Conservation (phyloP, 2,329 filamentous ascomycete genomes). For the Parascedosporium putredinis region DNA sequence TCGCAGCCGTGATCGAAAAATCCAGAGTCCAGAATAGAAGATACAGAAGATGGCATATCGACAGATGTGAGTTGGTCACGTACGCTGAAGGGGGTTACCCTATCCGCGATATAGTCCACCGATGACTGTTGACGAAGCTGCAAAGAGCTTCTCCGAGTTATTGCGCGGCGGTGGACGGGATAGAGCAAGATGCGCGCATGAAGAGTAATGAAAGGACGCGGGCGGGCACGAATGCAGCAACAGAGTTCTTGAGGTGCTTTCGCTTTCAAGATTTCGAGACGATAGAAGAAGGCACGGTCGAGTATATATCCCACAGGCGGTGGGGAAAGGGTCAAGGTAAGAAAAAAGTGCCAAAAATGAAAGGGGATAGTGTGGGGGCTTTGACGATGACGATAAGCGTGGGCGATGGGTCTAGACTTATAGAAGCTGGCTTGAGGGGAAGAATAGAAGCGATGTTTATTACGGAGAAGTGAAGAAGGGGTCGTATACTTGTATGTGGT, state of each 20-base stretch:
- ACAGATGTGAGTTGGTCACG: background rate
- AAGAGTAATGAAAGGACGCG: background rate
- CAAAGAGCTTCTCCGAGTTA: background rate
- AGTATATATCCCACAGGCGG: background rate
- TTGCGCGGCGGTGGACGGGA: background rate
- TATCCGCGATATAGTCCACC: background rate
- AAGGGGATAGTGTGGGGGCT: background rate
- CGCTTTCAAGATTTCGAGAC: too few species aligned
- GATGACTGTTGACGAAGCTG: background rate
- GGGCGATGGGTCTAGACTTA: conserved; percentile 2
- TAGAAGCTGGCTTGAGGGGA: background rate
- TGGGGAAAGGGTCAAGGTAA: background rate
- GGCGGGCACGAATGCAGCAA: background rate
- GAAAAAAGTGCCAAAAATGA: background rate
- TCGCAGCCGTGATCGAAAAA: conserved; percentile 5
- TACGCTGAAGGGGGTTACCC: background rate
- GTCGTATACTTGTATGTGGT: background rate
- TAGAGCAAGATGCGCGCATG: background rate
- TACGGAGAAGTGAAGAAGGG: background rate
- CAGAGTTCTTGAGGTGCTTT: too few species aligned
- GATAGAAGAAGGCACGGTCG: background rate
- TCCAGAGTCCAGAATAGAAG: conserved; percentile 6
- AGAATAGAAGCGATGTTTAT: too few species aligned
- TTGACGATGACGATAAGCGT: background rate
- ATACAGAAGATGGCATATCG: conserved; percentile 5